Percentiles rank a stretch among this genome's conserved stretches.
Evolutionary conservation across 805 yeast genomes (phyloP).

Genomic region (Myxozyma lipomycoides): DNA sequence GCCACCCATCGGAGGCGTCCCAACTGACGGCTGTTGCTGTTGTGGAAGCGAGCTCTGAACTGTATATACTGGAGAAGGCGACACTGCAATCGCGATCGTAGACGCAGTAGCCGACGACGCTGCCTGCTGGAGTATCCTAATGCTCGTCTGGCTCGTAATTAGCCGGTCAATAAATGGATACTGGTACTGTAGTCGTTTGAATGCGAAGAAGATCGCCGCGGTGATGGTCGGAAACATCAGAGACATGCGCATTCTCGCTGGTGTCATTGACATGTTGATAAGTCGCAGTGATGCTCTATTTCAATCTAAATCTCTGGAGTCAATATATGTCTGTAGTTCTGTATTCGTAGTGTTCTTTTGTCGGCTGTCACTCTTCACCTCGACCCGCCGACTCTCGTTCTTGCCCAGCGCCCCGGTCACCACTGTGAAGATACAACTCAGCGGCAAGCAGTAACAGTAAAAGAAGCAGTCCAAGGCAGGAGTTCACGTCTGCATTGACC

Average conservation of each 20-base stretch:
- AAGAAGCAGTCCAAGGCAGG: no score
- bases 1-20: background rate
- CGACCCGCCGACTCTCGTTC: no score
- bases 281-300: no score
- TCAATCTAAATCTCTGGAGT: background rate
- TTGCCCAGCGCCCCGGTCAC: no score
- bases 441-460: no score
- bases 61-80: constrained; percentile 8
- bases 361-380: no score
- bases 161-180: constrained; percentile 23
- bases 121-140: constrained; percentile 3
- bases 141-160: constrained; percentile 11
- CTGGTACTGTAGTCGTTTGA: constrained; percentile 20
- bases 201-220: constrained; percentile 25
- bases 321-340: no score
- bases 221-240: constrained; percentile 27
- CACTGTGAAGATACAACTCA: no score
- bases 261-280: constrained; percentile 7
- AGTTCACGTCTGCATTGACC: no score
- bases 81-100: background rate
- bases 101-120: constrained; percentile 7
- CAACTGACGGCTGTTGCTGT: constrained; percentile 1
- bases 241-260: constrained; percentile 22
- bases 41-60: background rate
- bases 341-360: no score